Base-by-base conservation (phyloP, 768 basidiomycete genomes). In the Tricholoma furcatifolium region DNA sequence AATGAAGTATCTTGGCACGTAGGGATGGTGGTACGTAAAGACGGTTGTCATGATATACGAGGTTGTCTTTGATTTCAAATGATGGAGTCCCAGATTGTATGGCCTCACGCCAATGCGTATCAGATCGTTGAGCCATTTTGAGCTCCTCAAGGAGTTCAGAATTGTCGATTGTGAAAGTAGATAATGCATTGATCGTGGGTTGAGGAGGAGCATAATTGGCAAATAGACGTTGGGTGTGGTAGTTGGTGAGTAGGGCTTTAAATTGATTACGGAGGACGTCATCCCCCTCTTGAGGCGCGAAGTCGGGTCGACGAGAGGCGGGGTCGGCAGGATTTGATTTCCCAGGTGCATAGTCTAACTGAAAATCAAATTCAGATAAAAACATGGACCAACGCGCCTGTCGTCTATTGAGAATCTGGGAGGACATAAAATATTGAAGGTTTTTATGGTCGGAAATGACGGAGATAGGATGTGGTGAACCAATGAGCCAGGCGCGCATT, bases 251-350 rank as follows among this genome's bases (percentile, higher is more conserved):
- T 57, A 74, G 18, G 46, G 57, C 54, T 66, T 67, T 60, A 62
- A 66, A 12, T 62, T 59, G 64, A 39, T 9, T 34, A 24, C 38
- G 11, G 30, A 57, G 47, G 59, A 56, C 57, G n/a, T 60, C 59
- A 65, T 66, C 66, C 53, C 65, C 67, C 23, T 60, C 54, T 64
- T 66, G 50, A 61, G 67, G 67, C 14, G 60, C 20, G 39, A 63
- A 69, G 45, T 72, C 67, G 0, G 34, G 34, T 15, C 34, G 34
- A 9, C 34, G 34, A 23, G 42, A 43, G 15, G 42, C 42, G 7
- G 42, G 6, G 4, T 43, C 23, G 2, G 42, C 42, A 6, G 42
- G 42, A 12, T 43, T 43, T 23, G 7, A 17, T n/a, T 6, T 12
- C 5, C 42, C 42, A 27, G 42, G 42, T 18, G 42, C 42, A 43